These are phyloP conservation scores for Helicosporidium sp. DNA, from an alignment of 139 green algal species.

Conservation along the genomic window DNA sequence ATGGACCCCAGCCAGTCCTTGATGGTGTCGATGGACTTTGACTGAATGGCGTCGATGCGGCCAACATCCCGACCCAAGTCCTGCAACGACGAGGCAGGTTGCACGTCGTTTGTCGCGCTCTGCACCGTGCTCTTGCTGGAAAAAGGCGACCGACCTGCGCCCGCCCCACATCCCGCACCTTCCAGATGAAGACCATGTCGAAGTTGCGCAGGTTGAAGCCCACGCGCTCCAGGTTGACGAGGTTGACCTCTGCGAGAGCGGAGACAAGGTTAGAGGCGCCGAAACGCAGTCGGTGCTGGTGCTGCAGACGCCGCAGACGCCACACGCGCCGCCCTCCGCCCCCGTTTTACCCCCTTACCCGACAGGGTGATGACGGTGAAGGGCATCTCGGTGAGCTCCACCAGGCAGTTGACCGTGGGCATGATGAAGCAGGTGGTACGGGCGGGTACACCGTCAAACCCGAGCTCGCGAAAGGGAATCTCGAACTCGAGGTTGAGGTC, in stretches of 20 bases:
- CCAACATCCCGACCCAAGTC: conserved; percentile 55
- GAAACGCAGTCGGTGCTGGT: not conserved
- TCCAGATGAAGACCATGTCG: conserved; percentile 94
- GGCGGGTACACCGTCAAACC: conserved; percentile 78
- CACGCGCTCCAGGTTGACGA: conserved; percentile 94
- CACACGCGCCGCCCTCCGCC: not conserved
- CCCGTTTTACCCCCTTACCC: no score
- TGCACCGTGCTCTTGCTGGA: no score
- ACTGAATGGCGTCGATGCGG: conserved; percentile 74
- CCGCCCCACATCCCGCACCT: conserved; percentile 36
- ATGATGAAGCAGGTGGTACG: conserved; percentile 58
- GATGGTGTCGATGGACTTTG: conserved; percentile 74
- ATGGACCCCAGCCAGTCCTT: conserved; percentile 77
- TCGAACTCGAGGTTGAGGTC: conserved; percentile 90
- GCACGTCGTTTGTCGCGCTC: no score
- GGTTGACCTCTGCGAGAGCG: conserved; percentile 63
- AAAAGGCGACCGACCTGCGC: no score
- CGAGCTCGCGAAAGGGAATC: conserved; percentile 87
- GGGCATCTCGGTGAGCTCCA: conserved; percentile 88
- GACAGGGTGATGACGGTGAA: conserved; percentile 73
- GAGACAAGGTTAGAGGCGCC: no score
- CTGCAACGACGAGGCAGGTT: no score
- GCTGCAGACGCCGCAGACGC: not conserved
- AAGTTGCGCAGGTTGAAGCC: conserved; percentile 97
- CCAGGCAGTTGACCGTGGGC: conserved; percentile 90